phyloP scores from a whole-genome alignment of 805 yeast species.

The Cyberlindnera mycetangii region DNA sequence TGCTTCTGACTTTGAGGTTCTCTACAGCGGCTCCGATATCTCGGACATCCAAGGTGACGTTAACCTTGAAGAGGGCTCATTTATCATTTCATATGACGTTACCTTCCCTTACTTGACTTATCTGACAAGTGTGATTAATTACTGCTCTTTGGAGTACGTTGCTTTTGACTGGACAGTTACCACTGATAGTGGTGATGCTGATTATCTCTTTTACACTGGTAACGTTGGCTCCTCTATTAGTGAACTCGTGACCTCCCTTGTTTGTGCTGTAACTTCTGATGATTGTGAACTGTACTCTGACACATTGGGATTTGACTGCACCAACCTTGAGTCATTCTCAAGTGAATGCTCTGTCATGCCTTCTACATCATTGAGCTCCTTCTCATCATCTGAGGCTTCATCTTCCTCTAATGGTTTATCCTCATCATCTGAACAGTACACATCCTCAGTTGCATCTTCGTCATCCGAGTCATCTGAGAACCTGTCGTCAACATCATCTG shows the following conservation, averaged over 20 bases:
- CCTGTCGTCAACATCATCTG: too few relatives aligned
- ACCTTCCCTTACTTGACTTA: background rate
- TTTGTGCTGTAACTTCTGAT: background rate
- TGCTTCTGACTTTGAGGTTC: constrained; percentile 13
- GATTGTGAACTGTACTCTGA: constrained; percentile 8
- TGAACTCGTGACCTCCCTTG: background rate
- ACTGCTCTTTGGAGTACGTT: constrained; percentile 13
- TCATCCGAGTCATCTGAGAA: background rate
- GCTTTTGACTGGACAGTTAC: constrained; percentile 5
- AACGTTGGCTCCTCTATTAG: background rate
- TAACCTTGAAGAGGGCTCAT: background rate
- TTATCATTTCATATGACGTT: background rate
- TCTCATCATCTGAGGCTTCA: background rate
- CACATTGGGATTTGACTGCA: constrained; percentile 8
- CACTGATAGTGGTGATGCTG: background rate
- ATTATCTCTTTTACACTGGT: background rate
- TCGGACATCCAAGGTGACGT: background rate
- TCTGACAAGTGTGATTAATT: constrained; percentile 7
- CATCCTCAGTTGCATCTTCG: background rate
- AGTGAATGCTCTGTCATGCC: background rate
- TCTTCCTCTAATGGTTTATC: background rate
- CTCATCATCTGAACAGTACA: background rate
- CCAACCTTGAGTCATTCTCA: background rate
- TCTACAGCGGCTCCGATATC: constrained; percentile 8
- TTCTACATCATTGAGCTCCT: background rate